phyloP scores from a whole-genome alignment of 768 basidiomycete species.

The Termitomyces eurrhizus region DNA sequence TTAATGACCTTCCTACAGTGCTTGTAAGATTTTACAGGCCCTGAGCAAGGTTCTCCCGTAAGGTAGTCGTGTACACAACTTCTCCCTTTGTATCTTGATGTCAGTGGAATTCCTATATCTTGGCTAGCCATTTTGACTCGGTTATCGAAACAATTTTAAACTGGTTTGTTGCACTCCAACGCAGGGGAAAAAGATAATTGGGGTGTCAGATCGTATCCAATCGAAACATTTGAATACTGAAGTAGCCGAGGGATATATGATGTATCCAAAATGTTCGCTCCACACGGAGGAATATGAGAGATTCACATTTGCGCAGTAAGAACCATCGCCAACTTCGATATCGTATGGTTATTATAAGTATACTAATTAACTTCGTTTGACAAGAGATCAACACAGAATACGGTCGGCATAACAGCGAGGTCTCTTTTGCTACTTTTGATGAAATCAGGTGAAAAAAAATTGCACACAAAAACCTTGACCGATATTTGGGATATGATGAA shows the following conservation, averaged over 20 bases:
- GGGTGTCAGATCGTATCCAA: neutral
- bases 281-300: neutral
- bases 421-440: too few species aligned
- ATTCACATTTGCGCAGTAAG: neutral
- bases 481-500: too few species aligned
- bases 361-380: too few species aligned
- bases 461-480: too few species aligned
- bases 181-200: too few species aligned
- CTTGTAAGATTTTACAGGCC: neutral
- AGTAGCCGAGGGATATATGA: neutral
- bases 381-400: too few species aligned
- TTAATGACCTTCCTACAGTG: constrained; percentile 1
- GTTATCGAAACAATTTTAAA: neutral
- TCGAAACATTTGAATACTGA: too few species aligned
- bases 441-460: too few species aligned
- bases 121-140: neutral
- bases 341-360: too few species aligned
- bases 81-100: neutral
- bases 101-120: neutral
- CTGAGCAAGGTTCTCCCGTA: neutral
- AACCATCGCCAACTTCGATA: too few species aligned
- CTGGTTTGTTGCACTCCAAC: neutral
- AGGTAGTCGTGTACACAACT: neutral
- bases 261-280: neutral
- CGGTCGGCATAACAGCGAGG: too few species aligned